Evolutionary conservation across 78 protist genomes (phyloP).

Genomic region (Isochrysis galbana): DNA sequence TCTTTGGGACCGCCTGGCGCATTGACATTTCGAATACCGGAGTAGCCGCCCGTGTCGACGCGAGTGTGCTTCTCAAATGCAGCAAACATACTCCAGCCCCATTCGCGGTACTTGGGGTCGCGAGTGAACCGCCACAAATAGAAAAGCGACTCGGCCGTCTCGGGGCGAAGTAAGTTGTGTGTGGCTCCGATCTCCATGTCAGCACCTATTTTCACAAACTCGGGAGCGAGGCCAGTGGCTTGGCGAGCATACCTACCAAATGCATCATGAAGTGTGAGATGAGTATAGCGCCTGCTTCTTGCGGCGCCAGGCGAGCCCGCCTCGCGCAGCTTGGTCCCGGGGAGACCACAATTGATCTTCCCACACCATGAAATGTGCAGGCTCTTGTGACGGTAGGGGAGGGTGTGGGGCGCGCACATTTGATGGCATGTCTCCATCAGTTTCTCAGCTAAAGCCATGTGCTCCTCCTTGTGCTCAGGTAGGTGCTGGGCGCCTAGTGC

Average conservation of each 20-base stretch:
- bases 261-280: too few relatives aligned
- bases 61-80: conserved; percentile 50
- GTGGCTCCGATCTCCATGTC: conserved; percentile 15
- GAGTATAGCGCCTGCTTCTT: too few relatives aligned
- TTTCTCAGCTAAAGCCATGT: conserved; percentile 26
- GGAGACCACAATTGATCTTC: too few relatives aligned
- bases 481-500: conserved; percentile 65
- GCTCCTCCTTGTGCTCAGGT: not conserved
- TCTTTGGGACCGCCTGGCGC: not conserved
- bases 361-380: too few relatives aligned
- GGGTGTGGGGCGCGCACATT: conserved; percentile 50
- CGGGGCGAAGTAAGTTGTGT: conserved; percentile 82
- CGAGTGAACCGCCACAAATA: conserved; percentile 65
- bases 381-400: too few relatives aligned
- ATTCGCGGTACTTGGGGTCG: conserved; percentile 73
- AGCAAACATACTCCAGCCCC: conserved; percentile 77
- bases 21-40: conserved; percentile 38
- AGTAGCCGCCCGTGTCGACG: conserved; percentile 25
- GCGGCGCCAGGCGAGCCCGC: too few relatives aligned
- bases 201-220: not conserved
- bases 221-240: conserved; percentile 75
- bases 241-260: too few relatives aligned
- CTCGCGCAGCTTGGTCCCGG: too few relatives aligned
- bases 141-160: conserved; percentile 77
- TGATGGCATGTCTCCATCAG: conserved; percentile 54